Conservation (phyloP, 2,329 filamentous ascomycete species). For the Aspergillus eucalypticola region DNA sequence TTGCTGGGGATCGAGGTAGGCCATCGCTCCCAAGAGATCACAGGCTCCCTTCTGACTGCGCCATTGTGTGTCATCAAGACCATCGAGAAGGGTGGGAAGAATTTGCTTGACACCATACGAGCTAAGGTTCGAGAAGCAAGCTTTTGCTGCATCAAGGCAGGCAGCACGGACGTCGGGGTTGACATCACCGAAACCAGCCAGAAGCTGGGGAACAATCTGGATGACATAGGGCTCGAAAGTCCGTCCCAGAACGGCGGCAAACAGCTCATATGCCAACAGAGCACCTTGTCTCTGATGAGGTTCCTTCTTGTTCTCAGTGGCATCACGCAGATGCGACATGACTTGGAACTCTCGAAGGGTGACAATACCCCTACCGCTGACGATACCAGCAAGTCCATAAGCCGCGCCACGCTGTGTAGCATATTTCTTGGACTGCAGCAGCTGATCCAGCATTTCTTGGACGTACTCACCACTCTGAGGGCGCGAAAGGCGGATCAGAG, state of each 20-base stretch:
- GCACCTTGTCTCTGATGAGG: conserved; percentile 83
- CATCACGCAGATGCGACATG: conserved; percentile 74
- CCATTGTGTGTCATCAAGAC: conserved; percentile 94
- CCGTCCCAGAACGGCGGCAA: conserved; percentile 81
- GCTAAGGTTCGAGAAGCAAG: conserved; percentile 88
- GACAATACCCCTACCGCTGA: conserved; percentile 81
- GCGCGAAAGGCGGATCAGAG: conserved; percentile 77
- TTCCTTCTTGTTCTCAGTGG: conserved; percentile 95
- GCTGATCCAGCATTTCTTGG: conserved; percentile 73
- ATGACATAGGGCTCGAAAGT: conserved; percentile 97
- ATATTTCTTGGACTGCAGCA: conserved; percentile 88
- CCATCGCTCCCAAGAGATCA: conserved; percentile 95
- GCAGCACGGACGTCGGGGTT: conserved; percentile 89
- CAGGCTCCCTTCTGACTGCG: conserved; percentile 98
- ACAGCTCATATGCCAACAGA: conserved; percentile 84
- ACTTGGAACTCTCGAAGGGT: conserved; percentile 83
- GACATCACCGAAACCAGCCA: conserved; percentile 84
- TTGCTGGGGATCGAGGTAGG: conserved; percentile 94
- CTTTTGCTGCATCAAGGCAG: conserved; percentile 88
- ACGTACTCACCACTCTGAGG: conserved; percentile 80
- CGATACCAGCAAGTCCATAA: conserved; percentile 88
- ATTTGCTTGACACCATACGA: conserved; percentile 96
- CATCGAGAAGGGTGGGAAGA: conserved; percentile 84
- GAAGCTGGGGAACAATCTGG: conserved; percentile 86
- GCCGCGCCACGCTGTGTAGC: conserved; percentile 90